Conservation (phyloP, 176 grass and related monocot genomes). For the Saccharum officinarum region DNA sequence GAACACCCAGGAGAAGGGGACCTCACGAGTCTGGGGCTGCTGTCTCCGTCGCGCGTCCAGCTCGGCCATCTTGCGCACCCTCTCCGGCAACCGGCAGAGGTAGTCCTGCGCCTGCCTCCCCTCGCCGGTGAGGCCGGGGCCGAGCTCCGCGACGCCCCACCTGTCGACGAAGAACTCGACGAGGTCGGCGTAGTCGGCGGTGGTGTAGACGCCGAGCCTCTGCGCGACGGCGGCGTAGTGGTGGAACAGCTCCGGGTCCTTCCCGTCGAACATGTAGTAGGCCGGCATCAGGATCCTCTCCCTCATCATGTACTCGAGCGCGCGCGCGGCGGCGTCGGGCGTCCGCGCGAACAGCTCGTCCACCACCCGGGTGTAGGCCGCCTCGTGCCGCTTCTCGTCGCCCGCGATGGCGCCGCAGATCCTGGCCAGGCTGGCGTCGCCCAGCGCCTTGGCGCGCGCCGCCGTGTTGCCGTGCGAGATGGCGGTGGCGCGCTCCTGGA, state of each 20-base stretch:
- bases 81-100: conserved; percentile 29
- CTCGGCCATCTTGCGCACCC: conserved; percentile 24
- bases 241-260: conserved; percentile 24
- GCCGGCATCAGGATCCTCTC: conserved; percentile 45
- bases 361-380: conserved; percentile 38
- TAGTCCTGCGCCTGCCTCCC: conserved; percentile 44
- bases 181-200: conserved; percentile 44
- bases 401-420: conserved; percentile 46
- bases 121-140: neutral
- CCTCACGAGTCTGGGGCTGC: neutral
- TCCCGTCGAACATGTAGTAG: conserved; percentile 47
- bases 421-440: conserved; percentile 20
- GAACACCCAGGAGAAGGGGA: conserved; percentile 42
- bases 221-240: conserved; percentile 45
- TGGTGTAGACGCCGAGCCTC: conserved; percentile 48
- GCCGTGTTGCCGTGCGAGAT: conserved; percentile 58
- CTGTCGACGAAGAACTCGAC: conserved; percentile 25
- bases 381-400: conserved; percentile 57
- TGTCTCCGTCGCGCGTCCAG: neutral
- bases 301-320: conserved; percentile 46
- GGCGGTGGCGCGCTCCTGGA: conserved; percentile 54
- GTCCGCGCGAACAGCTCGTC: conserved; percentile 37
- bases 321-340: conserved; percentile 32
- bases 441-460: neutral
- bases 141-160: conserved; percentile 26